These are phyloP conservation scores for Violaceomyces palustris DNA, from an alignment of 1,284 basidiomycete genomes.

Conservation along the genomic window DNA sequence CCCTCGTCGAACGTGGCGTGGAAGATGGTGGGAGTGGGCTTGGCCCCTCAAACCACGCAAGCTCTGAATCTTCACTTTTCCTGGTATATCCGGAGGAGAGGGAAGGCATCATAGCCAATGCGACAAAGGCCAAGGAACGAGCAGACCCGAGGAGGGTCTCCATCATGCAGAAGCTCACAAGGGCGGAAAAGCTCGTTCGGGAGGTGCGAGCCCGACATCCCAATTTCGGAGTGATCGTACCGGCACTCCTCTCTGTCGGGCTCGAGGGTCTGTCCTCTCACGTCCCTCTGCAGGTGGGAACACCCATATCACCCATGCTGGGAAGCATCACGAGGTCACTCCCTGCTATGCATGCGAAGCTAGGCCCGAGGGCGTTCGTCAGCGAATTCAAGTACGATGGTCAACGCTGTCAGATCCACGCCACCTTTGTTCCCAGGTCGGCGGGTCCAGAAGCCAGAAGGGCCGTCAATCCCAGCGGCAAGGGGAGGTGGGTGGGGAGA, in stretches of 20 bases:
- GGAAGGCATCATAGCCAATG: constrained; percentile 38
- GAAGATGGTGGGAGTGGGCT: not conserved
- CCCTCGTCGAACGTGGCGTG: constrained; percentile 55
- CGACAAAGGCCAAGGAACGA: constrained; percentile 50
- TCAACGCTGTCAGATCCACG: constrained; percentile 79
- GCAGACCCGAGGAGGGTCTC: constrained; percentile 35
- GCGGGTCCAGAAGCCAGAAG: constrained; percentile 17
- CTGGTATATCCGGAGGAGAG: constrained; percentile 23
- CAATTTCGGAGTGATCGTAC: constrained; percentile 73
- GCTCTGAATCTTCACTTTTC: constrained; percentile 3
- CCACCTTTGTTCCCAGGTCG: constrained; percentile 41
- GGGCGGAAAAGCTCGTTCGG: constrained; percentile 57
- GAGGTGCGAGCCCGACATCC: constrained; percentile 81
- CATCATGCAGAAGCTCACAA: constrained; percentile 38
- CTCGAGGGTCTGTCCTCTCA: constrained; percentile 41
- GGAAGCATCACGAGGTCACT: constrained; percentile 68
- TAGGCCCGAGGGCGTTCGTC: constrained; percentile 54
- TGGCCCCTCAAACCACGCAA: not conserved
- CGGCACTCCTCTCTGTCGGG: constrained; percentile 57
- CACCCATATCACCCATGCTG: constrained; percentile 58
- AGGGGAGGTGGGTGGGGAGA: constrained; percentile 43
- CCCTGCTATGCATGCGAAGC: constrained; percentile 71
- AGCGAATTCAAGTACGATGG: constrained; percentile 77
- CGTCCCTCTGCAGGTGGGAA: constrained; percentile 69
- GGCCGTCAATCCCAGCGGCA: constrained; percentile 5